Conservation (phyloP, 2,329 filamentous ascomycete genomes). For the Endothia cerciana region DNA sequence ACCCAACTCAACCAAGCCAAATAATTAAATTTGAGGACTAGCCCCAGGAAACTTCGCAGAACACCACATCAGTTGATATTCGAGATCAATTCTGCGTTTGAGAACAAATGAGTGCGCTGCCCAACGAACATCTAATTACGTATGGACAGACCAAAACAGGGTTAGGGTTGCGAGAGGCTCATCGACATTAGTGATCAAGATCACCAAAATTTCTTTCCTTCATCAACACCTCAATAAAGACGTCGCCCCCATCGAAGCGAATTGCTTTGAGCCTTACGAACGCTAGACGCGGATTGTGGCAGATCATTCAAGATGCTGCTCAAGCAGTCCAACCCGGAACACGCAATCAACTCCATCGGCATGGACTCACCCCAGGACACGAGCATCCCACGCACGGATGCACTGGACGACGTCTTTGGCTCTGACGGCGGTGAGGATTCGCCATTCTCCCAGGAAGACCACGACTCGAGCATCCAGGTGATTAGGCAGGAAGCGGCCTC, state of each 20-base stretch:
- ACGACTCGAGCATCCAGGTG: background rate
- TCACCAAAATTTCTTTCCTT: background rate
- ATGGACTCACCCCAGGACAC: conserved; percentile 21
- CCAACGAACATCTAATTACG: no score
- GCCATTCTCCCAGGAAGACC: background rate
- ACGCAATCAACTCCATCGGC: conserved; percentile 22
- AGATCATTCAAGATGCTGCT: conserved; percentile 24
- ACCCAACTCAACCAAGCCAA: no score
- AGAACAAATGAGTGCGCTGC: background rate
- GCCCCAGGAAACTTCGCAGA: background rate
- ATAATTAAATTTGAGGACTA: background rate
- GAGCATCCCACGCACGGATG: conserved; percentile 13
- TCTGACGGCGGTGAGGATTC: conserved; percentile 15
- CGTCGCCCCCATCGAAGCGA: background rate
- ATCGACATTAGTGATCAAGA: background rate
- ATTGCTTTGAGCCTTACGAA: background rate
- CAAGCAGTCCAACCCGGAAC: conserved; percentile 27
- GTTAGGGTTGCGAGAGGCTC: background rate
- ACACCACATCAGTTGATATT: background rate
- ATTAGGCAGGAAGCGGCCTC: background rate
- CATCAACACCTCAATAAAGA: background rate
- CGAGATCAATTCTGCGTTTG: background rate
- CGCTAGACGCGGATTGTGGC: background rate
- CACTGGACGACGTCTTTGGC: conserved; percentile 29
- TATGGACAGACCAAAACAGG: background rate